Evolutionary conservation across 345 rosid genomes (phyloP).

Genomic region (Ricinus communis): DNA sequence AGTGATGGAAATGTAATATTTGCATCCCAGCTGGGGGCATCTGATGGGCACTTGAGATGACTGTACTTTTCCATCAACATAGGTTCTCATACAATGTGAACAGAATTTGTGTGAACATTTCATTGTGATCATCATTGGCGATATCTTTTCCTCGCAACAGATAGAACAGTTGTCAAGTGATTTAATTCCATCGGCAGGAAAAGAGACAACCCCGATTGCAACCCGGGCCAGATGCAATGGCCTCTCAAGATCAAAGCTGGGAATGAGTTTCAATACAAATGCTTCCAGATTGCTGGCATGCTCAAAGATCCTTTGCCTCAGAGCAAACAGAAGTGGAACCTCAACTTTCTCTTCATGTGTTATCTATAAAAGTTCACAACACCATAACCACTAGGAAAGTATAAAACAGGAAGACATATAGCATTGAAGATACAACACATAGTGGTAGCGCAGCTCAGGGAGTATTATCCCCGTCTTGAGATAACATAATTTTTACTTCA

Average conservation of each 20-base stretch:
- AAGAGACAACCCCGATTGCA: conserved; percentile 75
- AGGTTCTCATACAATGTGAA: conserved; percentile 90
- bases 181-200: conserved; percentile 36
- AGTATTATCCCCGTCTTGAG: background rate
- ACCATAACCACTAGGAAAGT: conserved; percentile 6
- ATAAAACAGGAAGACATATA: conserved; percentile 3
- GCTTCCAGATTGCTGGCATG: conserved; percentile 58
- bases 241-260: conserved; percentile 53
- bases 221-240: conserved; percentile 70
- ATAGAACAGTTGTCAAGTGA: conserved; percentile 65
- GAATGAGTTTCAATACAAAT: conserved; percentile 64
- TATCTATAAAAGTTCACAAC: conserved; percentile 47
- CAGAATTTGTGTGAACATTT: conserved; percentile 93
- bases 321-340: conserved; percentile 63
- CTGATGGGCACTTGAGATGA: conserved; percentile 77
- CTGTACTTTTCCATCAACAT: conserved; percentile 76
- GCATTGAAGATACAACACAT: background rate
- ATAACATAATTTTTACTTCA: background rate
- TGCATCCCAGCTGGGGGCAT: conserved; percentile 90
- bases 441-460: too few relatives aligned
- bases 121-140: conserved; percentile 71
- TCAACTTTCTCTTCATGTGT: conserved; percentile 55
- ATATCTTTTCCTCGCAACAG: conserved; percentile 84
- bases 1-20: conserved; percentile 52
- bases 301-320: conserved; percentile 73